These are phyloP conservation scores for Aspergillus carbonarius DNA, from an alignment of 2,329 filamentous ascomycete genomes.

Conservation along the genomic window DNA sequence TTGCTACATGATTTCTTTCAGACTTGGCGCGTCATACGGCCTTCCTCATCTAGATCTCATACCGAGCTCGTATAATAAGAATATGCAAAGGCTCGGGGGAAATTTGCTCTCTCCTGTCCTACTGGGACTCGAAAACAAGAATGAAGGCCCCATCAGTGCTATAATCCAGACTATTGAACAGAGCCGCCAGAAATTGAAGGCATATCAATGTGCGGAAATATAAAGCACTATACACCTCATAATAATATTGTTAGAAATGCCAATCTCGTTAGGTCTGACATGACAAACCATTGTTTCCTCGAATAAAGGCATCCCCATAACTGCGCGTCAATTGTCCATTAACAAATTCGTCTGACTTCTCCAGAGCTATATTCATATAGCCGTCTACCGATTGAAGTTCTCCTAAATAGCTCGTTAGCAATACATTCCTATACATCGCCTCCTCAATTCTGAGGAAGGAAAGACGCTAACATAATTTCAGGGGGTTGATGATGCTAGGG, in stretches of 20 bases:
- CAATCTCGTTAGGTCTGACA: not conserved
- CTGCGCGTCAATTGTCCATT: conserved; percentile 77
- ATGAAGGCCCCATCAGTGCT: too few relatives aligned
- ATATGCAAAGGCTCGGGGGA: too few relatives aligned
- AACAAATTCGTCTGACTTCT: conserved; percentile 90
- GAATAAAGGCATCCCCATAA: conserved; percentile 92
- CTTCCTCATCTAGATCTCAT: too few relatives aligned
- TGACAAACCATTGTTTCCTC: conserved; percentile 84
- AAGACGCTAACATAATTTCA: not conserved
- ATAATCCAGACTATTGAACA: not conserved
- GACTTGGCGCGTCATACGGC: too few relatives aligned
- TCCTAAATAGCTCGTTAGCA: conserved; percentile 54
- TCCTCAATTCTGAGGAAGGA: not conserved
- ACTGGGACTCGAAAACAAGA: too few relatives aligned
- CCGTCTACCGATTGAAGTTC: conserved; percentile 96
- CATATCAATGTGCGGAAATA: conserved; percentile 36
- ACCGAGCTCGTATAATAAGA: too few relatives aligned
- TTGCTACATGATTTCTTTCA: too few relatives aligned
- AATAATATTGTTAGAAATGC: not conserved
- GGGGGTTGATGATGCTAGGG: not conserved
- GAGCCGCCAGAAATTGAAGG: not conserved
- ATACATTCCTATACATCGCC: not conserved
- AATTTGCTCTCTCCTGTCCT: too few relatives aligned
- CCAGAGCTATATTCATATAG: conserved; percentile 99
- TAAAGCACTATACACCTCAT: conserved; percentile 33